Base-by-base conservation (phyloP, 768 basidiomycete genomes). In the Termitomyces sp. region DNA sequence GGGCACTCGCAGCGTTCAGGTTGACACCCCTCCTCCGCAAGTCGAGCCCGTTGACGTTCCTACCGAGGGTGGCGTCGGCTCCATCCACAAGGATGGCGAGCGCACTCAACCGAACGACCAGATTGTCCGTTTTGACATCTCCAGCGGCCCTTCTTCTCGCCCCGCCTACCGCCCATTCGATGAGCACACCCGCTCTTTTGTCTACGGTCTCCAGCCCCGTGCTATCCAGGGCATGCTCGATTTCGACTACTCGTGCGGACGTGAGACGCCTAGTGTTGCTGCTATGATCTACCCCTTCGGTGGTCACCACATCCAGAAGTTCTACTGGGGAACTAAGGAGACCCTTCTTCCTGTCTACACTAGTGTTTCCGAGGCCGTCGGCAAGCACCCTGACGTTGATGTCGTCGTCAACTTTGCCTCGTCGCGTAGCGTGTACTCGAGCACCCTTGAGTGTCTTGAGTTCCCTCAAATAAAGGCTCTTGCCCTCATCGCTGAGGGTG, bases 281-380 rank as follows among this genome's bases (percentile, higher is more conserved):
- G 97, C 97, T 43, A 99, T 98, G 96, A 97, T 99, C 73, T 99
- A 99, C 76, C 97, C 96, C 73, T 99, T 99, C 77, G 97, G 96
- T 71, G 96, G 96, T 20, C 96, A 98, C 79, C 97, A 98, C 80
- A 97, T 98, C 76, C 97, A 99, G 80, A 99, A 99, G 81, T 98
- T 99, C 86, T 98, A 99, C 85, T 98, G 97, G 97, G 97, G 97
- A 59, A 98, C 97, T 45, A 94, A 93, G 81, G 97, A 98, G 83
- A 96, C 96, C 3, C 89, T 99, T 52, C 87, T 99, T 43, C 97
- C 97, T 55, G 96, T 99, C 47, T 99, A 97, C 82, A 96, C 96
- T 20, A 86, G 86, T 59, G 83, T 97, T 66, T 86, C 85, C 57
- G 96, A 98, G 71, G 96, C 96, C 14, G 86, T 90, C 66, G 82